Base-by-base conservation (phyloP, 495 filamentous ascomycete species). In the Podospora pseudopauciseta region DNA sequence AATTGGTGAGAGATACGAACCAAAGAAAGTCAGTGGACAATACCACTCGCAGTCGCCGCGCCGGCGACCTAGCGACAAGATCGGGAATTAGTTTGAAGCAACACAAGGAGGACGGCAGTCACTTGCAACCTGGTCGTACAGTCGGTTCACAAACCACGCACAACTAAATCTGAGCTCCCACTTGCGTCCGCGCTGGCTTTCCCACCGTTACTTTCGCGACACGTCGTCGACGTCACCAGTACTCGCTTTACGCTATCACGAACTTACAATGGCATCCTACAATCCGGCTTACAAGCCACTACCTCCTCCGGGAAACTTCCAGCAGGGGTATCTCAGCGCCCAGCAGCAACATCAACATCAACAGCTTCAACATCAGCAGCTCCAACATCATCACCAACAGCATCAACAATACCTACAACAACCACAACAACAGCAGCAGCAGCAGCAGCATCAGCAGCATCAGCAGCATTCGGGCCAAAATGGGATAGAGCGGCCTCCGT, bases 191-290 rank as follows among this genome's bases (percentile, higher is more conserved):
- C 39, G 39, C 9, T 1, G 15, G 3, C 5, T 49, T 49, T 49
- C 39, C 39, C 39, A 49, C 13, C 39, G 9, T 13, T 13, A 49
- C 9, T 11, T 16, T 49, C 39, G 15, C 39, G 7, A 49, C 15
- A 49, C 39, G 18, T 49, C 39, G 9, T 16, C 39, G 7, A 49
- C 55, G 55, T n/a, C 16, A 15, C 13, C 55, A 20, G 55, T 19
- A 7, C 7, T 23, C 5, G 55, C 1, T 26, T 62, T 60, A 60
- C 70, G 23, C 56, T 65, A 56, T 72, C 63, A 56, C 71, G 72
- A 74, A 65, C 56, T 49, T 65, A 69, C 68, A 18, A 81, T 80
- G 79, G 79, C 78, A 54, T 73, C 77, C 67, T 74, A 82, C 77
- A 75, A 76, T 67, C 66, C 69, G 57, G 69, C 73, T 62, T 62